Conservation (phyloP, 1,139 yeast genomes). For the Hyphopichia khmerensis region DNA sequence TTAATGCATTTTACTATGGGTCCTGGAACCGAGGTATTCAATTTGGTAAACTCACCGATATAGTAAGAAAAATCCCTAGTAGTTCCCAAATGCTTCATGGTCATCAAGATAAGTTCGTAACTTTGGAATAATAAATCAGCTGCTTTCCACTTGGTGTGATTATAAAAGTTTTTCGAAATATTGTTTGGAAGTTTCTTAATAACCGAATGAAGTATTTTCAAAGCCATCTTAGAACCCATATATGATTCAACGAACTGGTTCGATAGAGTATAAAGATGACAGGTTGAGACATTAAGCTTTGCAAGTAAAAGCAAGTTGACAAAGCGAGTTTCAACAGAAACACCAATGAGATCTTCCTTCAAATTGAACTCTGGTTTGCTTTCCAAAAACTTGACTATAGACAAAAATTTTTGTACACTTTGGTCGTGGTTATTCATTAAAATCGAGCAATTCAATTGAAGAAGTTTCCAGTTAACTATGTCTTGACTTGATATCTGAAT, state of each 20-base stretch:
- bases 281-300: conserved; percentile 30
- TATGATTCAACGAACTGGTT: conserved; percentile 23
- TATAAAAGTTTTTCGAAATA: conserved; percentile 16
- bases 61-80: conserved; percentile 55
- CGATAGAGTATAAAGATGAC: conserved; percentile 17
- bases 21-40: conserved; percentile 25
- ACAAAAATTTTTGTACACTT: conserved; percentile 22
- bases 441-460: conserved; percentile 29
- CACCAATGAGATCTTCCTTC: conserved; percentile 8
- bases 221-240: conserved; percentile 31
- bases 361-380: conserved; percentile 31
- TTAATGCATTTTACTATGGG: conserved; percentile 29
- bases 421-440: conserved; percentile 11
- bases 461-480: conserved; percentile 26
- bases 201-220: conserved; percentile 43
- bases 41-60: conserved; percentile 43
- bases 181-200: conserved; percentile 30
- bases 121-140: conserved; percentile 29
- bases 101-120: conserved; percentile 33
- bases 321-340: conserved; percentile 19
- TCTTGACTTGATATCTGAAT: conserved; percentile 9
- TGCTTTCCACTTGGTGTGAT: conserved; percentile 36
- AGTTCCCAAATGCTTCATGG: conserved; percentile 47
- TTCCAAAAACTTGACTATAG: conserved; percentile 21
- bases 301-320: conserved; percentile 35